A percentile compares a stretch with the other conserved stretches of the same genome.
Evolutionary conservation across 2,329 filamentous ascomycete genomes (phyloP).

Genomic region (Harringtonia lauricola): DNA sequence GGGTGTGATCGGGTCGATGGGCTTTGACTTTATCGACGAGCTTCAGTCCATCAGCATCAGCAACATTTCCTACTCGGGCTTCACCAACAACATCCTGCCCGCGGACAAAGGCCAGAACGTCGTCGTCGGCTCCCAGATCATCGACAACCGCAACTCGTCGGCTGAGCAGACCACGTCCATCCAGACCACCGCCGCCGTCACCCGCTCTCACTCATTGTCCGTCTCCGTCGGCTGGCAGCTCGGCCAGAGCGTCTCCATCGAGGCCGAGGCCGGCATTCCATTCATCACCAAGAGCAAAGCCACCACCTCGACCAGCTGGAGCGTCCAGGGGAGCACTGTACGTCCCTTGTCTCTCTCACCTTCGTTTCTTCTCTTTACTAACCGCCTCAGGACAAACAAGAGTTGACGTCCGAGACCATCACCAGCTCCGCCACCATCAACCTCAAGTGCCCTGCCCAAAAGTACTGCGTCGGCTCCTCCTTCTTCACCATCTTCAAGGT

Average conservation of each 20-base stretch:
- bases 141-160: background rate
- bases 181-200: background rate
- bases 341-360: no score
- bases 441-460: background rate
- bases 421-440: background rate
- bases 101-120: background rate
- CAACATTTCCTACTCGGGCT: background rate
- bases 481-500: slow-evolving; percentile 1
- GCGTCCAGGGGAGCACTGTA: background rate
- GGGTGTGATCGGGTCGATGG: background rate
- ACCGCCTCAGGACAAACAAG: background rate
- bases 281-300: background rate
- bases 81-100: background rate
- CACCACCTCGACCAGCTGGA: background rate
- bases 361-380: no score
- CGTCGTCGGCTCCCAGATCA: background rate
- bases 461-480: background rate
- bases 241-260: background rate
- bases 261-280: background rate
- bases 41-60: background rate
- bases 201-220: background rate
- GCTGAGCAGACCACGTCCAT: background rate
- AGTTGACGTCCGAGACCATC: background rate
- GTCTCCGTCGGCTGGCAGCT: background rate
- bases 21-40: slow-evolving; percentile 1